phyloP scores from a whole-genome alignment of 1,284 basidiomycete genomes.

The Vanrija pseudolonga region DNA sequence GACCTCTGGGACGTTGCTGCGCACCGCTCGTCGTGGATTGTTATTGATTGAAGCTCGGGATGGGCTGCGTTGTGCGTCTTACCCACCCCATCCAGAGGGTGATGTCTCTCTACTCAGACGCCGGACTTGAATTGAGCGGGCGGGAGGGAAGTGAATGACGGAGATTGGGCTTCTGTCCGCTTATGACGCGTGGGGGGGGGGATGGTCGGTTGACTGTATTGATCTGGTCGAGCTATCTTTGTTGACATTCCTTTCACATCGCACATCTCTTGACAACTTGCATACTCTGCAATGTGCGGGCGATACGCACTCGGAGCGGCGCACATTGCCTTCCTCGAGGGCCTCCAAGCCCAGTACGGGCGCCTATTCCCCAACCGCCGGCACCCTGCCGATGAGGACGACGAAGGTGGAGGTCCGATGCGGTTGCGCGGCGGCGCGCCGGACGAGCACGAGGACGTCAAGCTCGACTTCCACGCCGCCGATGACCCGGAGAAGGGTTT shows the following conservation, averaged over 20 bases:
- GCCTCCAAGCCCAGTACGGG: constrained; percentile 13
- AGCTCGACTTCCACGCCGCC: background rate
- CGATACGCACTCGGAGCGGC: constrained; percentile 38
- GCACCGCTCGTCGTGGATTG: no score
- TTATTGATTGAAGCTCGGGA: no score
- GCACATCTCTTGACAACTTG: no score
- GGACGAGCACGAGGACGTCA: background rate
- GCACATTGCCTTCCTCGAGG: constrained; percentile 16
- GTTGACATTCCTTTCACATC: background rate
- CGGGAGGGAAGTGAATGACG: no score
- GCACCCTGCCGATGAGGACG: background rate
- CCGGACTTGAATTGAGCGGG: no score
- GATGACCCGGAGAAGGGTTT: background rate
- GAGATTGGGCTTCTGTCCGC: no score
- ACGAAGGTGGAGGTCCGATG: constrained; percentile 1
- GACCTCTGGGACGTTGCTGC: no score
- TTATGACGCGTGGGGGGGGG: no score
- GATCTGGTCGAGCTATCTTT: background rate
- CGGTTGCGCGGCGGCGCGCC: constrained; percentile 13
- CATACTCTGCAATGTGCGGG: constrained; percentile 33
- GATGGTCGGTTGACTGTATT: no score
- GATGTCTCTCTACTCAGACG: no score
- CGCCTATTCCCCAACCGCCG: constrained; percentile 10
- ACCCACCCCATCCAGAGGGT: no score
- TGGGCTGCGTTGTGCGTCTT: no score